Base-by-base conservation (phyloP, 208 protist genomes). In the Leishmania braziliensis region DNA sequence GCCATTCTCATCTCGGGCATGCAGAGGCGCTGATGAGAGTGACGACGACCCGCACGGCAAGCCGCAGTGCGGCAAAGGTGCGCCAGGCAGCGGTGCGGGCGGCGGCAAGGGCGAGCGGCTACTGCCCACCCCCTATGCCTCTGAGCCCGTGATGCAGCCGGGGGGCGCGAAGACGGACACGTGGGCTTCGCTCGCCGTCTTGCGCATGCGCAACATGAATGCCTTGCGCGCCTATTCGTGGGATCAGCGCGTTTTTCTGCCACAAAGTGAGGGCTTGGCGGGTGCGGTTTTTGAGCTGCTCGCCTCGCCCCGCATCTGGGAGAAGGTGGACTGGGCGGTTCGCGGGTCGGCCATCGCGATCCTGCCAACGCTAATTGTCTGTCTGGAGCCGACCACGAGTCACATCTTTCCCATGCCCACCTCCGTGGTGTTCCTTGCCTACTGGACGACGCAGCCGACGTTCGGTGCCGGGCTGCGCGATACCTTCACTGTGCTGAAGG, bases 311-410 rank as follows among this genome's bases (percentile, higher is more conserved):
- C 90, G 93, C 43, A 91, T 97, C 54, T 95, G 91, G 92, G 92
- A 96, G 80, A 96, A 96, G 87, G 65, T 96, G 33, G 92, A 96
- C 78, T 97, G 92, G 91, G 85, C 94, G 18, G 65, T 97, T 39
- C 92, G 94, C 39, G 94, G 87, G 29, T 89, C 92, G 18, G 66
- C 95, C 36, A 85, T 97, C 33, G 91, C 91, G 14, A 94, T 97
- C 20, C 65, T 97, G 66, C 94, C 94, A 18, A 88, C 87, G 5
- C 92, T 96, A 72, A 91, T 97, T 62, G 82, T 97, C 46, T 93
- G 88, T 14, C 71, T 95, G 29, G 91, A 97, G 83, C 91, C 91
- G 66, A 62, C 72, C 46, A 96, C 94, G 56, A 43, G 63, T 33
- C 48, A 89, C 75, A 91, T 95, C 81, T 96, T 97, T 71, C 92